phyloP scores from a whole-genome alignment of 192 early-diverging fungal species.

The Backusella luteola region DNA sequence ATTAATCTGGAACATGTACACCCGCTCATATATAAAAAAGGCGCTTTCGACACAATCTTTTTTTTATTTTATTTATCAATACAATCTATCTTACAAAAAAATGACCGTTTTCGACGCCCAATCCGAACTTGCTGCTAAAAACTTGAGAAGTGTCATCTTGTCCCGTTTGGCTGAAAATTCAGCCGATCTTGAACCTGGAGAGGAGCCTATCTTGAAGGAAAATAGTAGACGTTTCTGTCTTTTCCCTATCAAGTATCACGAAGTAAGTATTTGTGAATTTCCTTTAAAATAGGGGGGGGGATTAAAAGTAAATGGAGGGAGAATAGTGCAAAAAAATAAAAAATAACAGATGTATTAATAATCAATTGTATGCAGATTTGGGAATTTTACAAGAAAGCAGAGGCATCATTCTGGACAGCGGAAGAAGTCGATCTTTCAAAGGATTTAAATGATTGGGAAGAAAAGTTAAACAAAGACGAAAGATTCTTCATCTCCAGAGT shows the following conservation, averaged over 20 bases:
- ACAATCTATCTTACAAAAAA: not conserved
- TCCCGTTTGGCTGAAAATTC: not conserved
- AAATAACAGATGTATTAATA: not conserved
- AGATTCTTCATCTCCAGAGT: slow-evolving; percentile 86
- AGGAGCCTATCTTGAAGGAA: slow-evolving; percentile 29
- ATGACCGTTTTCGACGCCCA: not conserved
- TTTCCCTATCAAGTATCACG: slow-evolving; percentile 90
- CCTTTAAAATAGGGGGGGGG: not conserved
- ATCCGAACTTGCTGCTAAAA: not conserved
- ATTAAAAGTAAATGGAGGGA: not conserved
- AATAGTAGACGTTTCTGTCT: slow-evolving; percentile 82
- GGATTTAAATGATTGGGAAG: slow-evolving; percentile 85
- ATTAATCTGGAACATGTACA: not conserved
- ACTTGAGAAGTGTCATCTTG: not conserved
- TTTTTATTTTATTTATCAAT: not conserved
- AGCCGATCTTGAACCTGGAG: not conserved
- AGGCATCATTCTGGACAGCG: slow-evolving; percentile 94
- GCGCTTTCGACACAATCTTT: not conserved
- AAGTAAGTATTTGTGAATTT: slow-evolving; percentile 61
- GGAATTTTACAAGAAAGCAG: slow-evolving; percentile 88
- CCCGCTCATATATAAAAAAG: not conserved
- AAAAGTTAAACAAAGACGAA: slow-evolving; percentile 79
- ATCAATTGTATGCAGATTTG: not conserved
- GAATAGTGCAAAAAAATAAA: not conserved
- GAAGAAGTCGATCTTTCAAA: slow-evolving; percentile 93